Percentiles rank a stretch among this genome's conserved stretches.
These are phyloP conservation scores for Colletotrichum karsti DNA, from an alignment of 2,329 filamentous ascomycete genomes.

Conservation along the genomic window DNA sequence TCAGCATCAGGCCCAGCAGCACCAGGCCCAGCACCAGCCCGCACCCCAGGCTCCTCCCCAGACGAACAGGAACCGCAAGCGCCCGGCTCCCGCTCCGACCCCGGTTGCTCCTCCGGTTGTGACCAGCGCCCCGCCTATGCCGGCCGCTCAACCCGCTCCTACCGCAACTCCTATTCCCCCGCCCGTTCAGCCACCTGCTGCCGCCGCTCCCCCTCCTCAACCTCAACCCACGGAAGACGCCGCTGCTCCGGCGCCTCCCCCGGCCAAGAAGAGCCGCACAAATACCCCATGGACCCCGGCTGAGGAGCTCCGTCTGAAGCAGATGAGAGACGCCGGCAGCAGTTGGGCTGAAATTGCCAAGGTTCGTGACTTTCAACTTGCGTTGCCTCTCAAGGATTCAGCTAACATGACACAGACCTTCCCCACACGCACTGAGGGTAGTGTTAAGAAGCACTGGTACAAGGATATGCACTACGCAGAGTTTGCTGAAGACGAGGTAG, in stretches of 20 bases:
- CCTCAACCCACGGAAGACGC: conserved; percentile 43
- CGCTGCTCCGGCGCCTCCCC: conserved; percentile 53
- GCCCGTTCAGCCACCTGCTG: conserved; percentile 42
- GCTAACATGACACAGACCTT: conserved; percentile 71
- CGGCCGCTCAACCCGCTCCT: conserved; percentile 44
- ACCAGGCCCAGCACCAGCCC: conserved; percentile 35
- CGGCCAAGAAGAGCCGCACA: conserved; percentile 92
- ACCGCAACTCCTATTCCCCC: conserved; percentile 37
- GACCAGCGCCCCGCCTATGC: conserved; percentile 31
- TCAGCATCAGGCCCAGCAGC: conserved; percentile 3
- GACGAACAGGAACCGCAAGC: conserved; percentile 33
- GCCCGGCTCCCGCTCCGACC: conserved; percentile 46
- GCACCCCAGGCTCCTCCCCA: conserved; percentile 43
- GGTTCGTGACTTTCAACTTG: conserved; percentile 60
- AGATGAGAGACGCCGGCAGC: conserved; percentile 90
- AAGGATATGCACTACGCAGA: conserved; percentile 99
- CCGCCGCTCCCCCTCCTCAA: conserved; percentile 39
- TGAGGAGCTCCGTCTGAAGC: conserved; percentile 91
- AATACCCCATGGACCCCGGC: conserved; percentile 98
- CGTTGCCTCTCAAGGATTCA: too few species aligned
- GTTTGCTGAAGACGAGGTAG: conserved; percentile 95
- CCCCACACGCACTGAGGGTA: conserved; percentile 91
- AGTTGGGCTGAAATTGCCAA: conserved; percentile 99
- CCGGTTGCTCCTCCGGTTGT: conserved; percentile 43
- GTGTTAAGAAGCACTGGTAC: conserved; percentile 99